Evolutionary conservation across 2,329 filamentous ascomycete species (phyloP), one percentile per base, ranked within the genome.

Genomic region (Arachnomyces sp.): DNA sequence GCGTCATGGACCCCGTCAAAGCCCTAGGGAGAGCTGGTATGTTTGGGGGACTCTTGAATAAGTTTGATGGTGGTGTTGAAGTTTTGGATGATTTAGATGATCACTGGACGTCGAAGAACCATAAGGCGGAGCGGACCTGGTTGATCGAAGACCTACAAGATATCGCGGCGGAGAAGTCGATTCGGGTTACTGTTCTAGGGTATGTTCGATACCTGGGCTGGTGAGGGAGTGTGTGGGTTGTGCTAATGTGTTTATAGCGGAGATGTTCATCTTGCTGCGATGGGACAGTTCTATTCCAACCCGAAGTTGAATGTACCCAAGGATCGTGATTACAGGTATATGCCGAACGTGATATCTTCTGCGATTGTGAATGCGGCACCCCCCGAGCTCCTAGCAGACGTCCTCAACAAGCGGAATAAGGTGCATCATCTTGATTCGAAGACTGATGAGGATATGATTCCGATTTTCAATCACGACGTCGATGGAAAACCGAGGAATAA

Each of bases 371-470:
- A 98, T 57, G 81, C 83, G 11, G 92, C 93, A 4, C 86, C 89
- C 13, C 83, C 89, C 0, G 84, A 92, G 38, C 70, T 93, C 55
- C 74, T 96, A 68, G 87, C 87, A 4, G 90, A 98, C 60, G 76
- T 94, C 38, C 74, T 98, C 45, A 95, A 96, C 68, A 92, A 84
- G 67, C 79, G 92, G 18, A 95, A 95, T 69, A 95, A 77, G 45
- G 61, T 79, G 17, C 77, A 81, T 52, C 74, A 79, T 52, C 63
- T 82, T 36, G 76, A 81, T 53, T 59, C 64, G 0, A 71, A 89
- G 41, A 98, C 92, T 0, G 86, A 96, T 42, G 92, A 98, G 63
- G 80, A 86, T 61, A 93, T 98, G 85, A 92, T 96, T 32, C 87
- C 90, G 0, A 79, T 98, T 45, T 98, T 98, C 60, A 77, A 74